phyloP scores from a whole-genome alignment of 495 filamentous ascomycete genomes.

The Penicillium pulvis region DNA sequence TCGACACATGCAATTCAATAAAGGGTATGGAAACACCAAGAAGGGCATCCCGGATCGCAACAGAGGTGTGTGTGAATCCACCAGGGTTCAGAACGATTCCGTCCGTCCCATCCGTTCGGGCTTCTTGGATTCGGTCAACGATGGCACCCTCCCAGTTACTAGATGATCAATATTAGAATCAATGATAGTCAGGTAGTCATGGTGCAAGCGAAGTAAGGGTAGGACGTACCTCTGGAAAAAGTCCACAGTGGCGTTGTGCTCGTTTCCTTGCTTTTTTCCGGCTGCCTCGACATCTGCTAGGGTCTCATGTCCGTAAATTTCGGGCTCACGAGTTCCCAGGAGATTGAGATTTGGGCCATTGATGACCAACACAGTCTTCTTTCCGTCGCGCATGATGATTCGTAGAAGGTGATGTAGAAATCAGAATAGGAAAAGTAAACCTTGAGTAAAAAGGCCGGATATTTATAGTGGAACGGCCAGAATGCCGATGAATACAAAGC shows the following conservation, averaged over 20 bases:
- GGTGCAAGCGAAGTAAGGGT: conserved; percentile 16
- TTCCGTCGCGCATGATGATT: conserved; percentile 3
- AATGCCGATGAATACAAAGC: not conserved
- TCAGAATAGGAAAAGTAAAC: not conserved
- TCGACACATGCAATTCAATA: conserved; percentile 61
- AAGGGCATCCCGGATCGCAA: conserved; percentile 61
- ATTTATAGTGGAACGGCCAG: not conserved
- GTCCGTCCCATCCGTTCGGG: conserved; percentile 22
- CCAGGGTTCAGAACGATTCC: conserved; percentile 63
- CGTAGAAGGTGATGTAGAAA: not conserved
- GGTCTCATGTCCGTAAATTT: conserved; percentile 59
- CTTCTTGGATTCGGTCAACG: conserved; percentile 50
- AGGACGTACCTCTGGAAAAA: conserved; percentile 12
- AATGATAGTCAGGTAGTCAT: not conserved
- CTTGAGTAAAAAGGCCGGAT: not conserved
- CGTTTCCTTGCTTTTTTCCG: conserved; percentile 35
- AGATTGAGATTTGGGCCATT: conserved; percentile 73
- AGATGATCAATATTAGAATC: conserved; percentile 39
- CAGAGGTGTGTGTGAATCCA: conserved; percentile 60
- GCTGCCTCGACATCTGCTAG: conserved; percentile 51
- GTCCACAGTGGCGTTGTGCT: conserved; percentile 15
- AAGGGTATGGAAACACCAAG: conserved; percentile 61
- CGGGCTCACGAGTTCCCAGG: conserved; percentile 62
- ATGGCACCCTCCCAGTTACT: conserved; percentile 57
- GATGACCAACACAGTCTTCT: conserved; percentile 57